Conservation (phyloP, 176 grass and related monocot species). For the Thalia dealbata region DNA sequence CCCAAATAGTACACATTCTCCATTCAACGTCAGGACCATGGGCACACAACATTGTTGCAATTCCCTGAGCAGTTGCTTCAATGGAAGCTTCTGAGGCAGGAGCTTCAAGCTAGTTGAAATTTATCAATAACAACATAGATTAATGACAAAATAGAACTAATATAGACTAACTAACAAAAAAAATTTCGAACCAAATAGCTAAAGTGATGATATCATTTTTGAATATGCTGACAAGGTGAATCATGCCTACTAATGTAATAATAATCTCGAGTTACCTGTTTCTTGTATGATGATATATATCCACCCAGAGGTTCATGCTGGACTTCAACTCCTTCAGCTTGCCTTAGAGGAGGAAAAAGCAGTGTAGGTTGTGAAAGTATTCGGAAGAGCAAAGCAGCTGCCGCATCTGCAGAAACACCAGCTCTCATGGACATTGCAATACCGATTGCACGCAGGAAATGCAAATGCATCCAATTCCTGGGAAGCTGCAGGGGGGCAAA, state of each 20-base stretch:
- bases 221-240: not conserved
- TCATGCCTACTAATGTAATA: not conserved
- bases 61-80: conserved; percentile 94
- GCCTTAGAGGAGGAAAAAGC: conserved; percentile 91
- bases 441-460: conserved; percentile 93
- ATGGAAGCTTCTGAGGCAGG: conserved; percentile 91
- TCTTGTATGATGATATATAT: conserved; percentile 90
- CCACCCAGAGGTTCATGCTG: conserved; percentile 88
- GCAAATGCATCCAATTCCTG: conserved; percentile 97
- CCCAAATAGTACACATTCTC: conserved; percentile 99
- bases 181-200: not conserved
- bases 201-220: not conserved
- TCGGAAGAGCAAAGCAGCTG: conserved; percentile 94
- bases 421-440: conserved; percentile 99
- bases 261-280: conserved; percentile 47
- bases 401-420: conserved; percentile 81
- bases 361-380: conserved; percentile 93
- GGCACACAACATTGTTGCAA: conserved; percentile 87
- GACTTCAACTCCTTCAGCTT: conserved; percentile 80
- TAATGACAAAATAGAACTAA: not conserved
- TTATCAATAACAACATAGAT: conserved; percentile 17
- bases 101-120: conserved; percentile 59
- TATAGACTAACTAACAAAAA: not conserved
- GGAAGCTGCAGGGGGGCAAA: conserved; percentile 51
- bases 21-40: conserved; percentile 99